phyloP scores from a whole-genome alignment of 2,329 filamentous ascomycete genomes.

The Aspergillus thermomutatus region DNA sequence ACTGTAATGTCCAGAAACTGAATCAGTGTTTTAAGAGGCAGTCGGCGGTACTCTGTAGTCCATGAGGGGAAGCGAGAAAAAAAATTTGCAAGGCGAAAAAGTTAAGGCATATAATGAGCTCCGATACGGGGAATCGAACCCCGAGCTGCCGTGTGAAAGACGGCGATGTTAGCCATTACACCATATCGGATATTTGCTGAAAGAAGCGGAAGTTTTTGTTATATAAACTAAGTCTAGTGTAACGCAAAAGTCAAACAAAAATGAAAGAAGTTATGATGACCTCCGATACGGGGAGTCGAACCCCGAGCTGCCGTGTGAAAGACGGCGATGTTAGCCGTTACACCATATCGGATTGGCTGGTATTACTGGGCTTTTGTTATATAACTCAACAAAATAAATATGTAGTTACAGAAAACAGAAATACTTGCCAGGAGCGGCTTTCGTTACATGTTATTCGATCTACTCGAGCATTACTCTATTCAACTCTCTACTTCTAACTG shows the following conservation, averaged over 20 bases:
- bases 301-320: constrained; percentile 14
- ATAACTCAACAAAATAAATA: too few species aligned
- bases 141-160: neutral
- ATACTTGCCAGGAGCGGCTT: constrained; percentile 10
- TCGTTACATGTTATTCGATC: too few species aligned
- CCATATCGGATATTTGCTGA: neutral
- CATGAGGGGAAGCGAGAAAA: neutral
- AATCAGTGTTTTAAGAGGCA: neutral
- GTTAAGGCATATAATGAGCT: neutral
- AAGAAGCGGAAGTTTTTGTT: neutral
- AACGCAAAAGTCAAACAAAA: too few species aligned
- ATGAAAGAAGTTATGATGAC: constrained; percentile 8
- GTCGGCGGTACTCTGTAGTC: too few species aligned
- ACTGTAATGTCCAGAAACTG: neutral
- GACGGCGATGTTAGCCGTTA: constrained; percentile 11
- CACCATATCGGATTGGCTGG: constrained; percentile 9
- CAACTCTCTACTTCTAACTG: neutral
- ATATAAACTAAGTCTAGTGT: neutral
- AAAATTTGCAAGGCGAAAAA: neutral
- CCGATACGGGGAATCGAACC: neutral
- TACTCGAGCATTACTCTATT: neutral
- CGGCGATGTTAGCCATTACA: neutral
- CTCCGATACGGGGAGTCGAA: constrained; percentile 27
- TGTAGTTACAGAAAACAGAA: too few species aligned
- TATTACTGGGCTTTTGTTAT: constrained; percentile 1